phyloP scores from a whole-genome alignment of 1,139 yeast species.

The Kazachstania sp. region DNA sequence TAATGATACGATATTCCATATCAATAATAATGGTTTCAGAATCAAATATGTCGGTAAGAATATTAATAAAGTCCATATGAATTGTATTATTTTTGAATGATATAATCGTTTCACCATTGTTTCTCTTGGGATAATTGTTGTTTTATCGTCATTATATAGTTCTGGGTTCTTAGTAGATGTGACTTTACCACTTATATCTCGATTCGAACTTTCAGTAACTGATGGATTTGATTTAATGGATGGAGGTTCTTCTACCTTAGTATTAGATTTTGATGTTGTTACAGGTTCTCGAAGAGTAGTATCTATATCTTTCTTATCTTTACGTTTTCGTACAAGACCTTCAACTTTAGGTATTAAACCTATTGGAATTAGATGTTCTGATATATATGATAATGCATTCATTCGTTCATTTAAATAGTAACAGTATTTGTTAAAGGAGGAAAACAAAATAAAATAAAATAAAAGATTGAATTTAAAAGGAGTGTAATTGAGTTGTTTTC shows the following conservation, averaged over 20 bases:
- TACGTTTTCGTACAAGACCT: neutral
- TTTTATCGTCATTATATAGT: too few species aligned
- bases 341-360: neutral
- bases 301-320: neutral
- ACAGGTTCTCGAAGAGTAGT: neutral
- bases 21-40: slow-evolving; percentile 38
- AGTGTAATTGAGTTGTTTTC: too few species aligned
- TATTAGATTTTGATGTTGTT: neutral
- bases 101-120: neutral
- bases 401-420: slow-evolving; percentile 7
- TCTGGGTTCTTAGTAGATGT: too few species aligned
- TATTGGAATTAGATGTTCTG: slow-evolving; percentile 12
- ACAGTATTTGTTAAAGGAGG: neutral
- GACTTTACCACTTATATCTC: too few species aligned
- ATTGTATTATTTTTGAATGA: neutral
- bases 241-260: too few species aligned
- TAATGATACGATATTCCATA: slow-evolving; percentile 40
- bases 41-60: slow-evolving; percentile 26
- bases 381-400: slow-evolving; percentile 24
- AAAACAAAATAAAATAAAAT: too few species aligned
- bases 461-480: too few species aligned
- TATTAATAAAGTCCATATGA: slow-evolving; percentile 6
- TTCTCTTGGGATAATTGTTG: neutral
- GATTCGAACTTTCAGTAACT: too few species aligned
- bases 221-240: too few species aligned